phyloP scores from a whole-genome alignment of 768 basidiomycete genomes.

The Nevesoporus exiguus region DNA sequence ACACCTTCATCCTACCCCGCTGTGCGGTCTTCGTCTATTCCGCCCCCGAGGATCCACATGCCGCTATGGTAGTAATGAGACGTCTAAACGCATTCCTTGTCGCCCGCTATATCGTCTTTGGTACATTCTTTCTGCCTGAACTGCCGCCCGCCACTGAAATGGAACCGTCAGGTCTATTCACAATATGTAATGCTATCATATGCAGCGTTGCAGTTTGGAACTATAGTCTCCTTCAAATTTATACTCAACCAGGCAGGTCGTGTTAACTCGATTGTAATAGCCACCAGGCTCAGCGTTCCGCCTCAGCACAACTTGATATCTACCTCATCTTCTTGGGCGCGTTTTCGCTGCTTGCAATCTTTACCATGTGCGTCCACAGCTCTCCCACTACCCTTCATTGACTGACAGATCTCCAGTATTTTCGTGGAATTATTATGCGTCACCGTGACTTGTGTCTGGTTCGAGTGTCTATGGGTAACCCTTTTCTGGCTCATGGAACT shows the following conservation, averaged over 20 bases:
- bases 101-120: conserved; percentile 59
- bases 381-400: background rate
- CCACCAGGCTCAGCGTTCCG: conserved; percentile 8
- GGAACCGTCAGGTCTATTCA: conserved; percentile 47
- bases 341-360: conserved; percentile 52
- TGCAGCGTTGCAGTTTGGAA: conserved; percentile 72
- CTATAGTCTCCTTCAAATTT: conserved; percentile 42
- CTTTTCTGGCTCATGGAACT: conserved; percentile 58
- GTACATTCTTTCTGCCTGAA: conserved; percentile 31
- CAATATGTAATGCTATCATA: conserved; percentile 61
- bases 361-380: conserved; percentile 49
- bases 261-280: background rate
- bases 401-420: conserved; percentile 34
- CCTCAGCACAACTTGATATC: conserved; percentile 47
- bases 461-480: conserved; percentile 62
- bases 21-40: conserved; percentile 26
- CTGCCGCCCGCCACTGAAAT: background rate
- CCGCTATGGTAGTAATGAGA: conserved; percentile 37
- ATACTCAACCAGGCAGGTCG: conserved; percentile 39
- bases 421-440: conserved; percentile 56
- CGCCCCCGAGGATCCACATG: conserved; percentile 27
- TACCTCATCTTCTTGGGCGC: conserved; percentile 62
- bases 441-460: conserved; percentile 61
- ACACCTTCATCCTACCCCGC: conserved; percentile 25
- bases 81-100: conserved; percentile 39